Percentiles rank a stretch among this genome's conserved stretches.
These are phyloP conservation scores for Tothia fuscella DNA, from an alignment of 2,329 filamentous ascomycete genomes.

Conservation along the genomic window DNA sequence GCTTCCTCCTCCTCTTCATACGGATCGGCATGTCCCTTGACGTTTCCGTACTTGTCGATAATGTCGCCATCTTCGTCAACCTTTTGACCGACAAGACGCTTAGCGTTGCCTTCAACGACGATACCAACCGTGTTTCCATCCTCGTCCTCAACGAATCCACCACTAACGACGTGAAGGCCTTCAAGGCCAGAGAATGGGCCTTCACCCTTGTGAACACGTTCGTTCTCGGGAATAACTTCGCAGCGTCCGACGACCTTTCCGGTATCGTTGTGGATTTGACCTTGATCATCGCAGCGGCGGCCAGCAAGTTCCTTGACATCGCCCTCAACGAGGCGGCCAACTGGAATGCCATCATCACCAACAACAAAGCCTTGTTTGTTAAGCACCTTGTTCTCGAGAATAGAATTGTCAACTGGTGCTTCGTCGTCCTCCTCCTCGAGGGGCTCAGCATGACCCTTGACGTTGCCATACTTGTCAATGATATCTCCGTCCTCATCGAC, in stretches of 20 bases:
- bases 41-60: constrained; percentile 59
- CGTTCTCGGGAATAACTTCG: constrained; percentile 45
- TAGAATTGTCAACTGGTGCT: constrained; percentile 35
- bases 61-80: constrained; percentile 79
- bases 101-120: constrained; percentile 57
- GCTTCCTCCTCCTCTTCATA: constrained; percentile 38
- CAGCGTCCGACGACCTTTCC: constrained; percentile 46
- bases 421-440: constrained; percentile 41
- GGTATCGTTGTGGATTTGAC: constrained; percentile 43
- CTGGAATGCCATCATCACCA: constrained; percentile 38
- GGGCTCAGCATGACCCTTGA: constrained; percentile 47
- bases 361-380: constrained; percentile 50
- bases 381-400: constrained; percentile 40
- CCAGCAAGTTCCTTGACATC: constrained; percentile 44
- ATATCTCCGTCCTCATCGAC: constrained; percentile 83
- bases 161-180: constrained; percentile 54
- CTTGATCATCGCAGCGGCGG: constrained; percentile 42
- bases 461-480: constrained; percentile 59
- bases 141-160: constrained; percentile 63
- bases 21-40: constrained; percentile 47
- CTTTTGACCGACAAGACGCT: constrained; percentile 57
- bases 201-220: constrained; percentile 45
- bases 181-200: constrained; percentile 57
- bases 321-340: constrained; percentile 44
- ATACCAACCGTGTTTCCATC: constrained; percentile 67